Conservation (phyloP, 1,284 basidiomycete species). For the Chalciporus sp. region DNA sequence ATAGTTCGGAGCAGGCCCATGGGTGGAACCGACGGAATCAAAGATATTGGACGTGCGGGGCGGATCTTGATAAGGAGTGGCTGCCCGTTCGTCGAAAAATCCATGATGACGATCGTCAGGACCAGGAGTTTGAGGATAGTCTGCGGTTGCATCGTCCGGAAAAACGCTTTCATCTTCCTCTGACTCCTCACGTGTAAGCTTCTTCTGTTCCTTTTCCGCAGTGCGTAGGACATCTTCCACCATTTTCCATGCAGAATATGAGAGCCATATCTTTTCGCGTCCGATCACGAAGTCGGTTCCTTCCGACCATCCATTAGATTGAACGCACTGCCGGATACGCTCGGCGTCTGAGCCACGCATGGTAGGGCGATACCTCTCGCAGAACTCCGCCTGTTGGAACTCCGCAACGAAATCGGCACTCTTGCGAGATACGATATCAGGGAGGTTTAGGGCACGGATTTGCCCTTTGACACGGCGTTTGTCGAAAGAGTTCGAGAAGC, state of each 20-base stretch:
- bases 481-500: conserved; percentile 86
- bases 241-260: conserved; percentile 81
- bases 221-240: conserved; percentile 80
- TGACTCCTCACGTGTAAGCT: conserved; percentile 43
- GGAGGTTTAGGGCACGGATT: conserved; percentile 72
- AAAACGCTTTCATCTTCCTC: conserved; percentile 58
- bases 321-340: conserved; percentile 69
- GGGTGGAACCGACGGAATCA: conserved; percentile 49
- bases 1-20: conserved; percentile 34
- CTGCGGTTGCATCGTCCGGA: conserved; percentile 61
- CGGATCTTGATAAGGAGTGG: conserved; percentile 33
- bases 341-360: conserved; percentile 72
- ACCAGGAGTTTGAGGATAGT: conserved; percentile 54
- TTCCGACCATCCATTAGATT: conserved; percentile 76
- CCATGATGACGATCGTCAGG: conserved; percentile 35
- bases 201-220: conserved; percentile 67
- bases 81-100: conserved; percentile 38
- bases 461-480: conserved; percentile 83
- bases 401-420: conserved; percentile 72
- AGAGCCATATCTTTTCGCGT: conserved; percentile 71
- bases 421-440: conserved; percentile 70
- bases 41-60: conserved; percentile 48
- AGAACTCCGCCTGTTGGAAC: conserved; percentile 68
- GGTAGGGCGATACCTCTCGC: conserved; percentile 75
- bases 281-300: conserved; percentile 76